Evolutionary conservation across 495 filamentous ascomycete genomes (phyloP).

Genomic region (Aspergillus hancockii): DNA sequence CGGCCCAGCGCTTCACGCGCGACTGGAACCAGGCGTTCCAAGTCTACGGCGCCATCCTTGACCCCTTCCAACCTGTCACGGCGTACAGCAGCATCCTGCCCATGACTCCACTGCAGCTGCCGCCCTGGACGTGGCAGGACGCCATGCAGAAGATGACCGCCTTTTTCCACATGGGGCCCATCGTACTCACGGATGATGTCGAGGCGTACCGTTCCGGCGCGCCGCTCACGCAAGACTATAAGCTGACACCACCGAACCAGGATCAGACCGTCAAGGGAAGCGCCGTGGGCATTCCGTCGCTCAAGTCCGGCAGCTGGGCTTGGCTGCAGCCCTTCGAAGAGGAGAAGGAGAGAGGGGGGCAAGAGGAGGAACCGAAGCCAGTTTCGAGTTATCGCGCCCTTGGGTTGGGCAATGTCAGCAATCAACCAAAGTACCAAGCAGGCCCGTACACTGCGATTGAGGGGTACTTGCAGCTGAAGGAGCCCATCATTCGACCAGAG

Average conservation of each 20-base stretch:
- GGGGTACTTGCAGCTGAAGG: conserved; percentile 44
- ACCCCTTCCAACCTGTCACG: conserved; percentile 48
- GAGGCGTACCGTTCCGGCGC: conserved; percentile 16
- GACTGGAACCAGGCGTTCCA: conserved; percentile 19
- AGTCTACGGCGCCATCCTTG: conserved; percentile 38
- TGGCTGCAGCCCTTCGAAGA: conserved; percentile 49
- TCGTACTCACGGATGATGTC: conserved; percentile 33
- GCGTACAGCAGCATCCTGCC: conserved; percentile 43
- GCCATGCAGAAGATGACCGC: conserved; percentile 47
- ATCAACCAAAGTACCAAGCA: conserved; percentile 30
- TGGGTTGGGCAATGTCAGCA: conserved; percentile 25
- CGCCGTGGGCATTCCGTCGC: conserved; percentile 16
- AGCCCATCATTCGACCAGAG: conserved; percentile 22
- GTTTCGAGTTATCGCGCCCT: conserved; percentile 23
- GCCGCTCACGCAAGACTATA: background rate
- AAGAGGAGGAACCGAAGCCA: background rate
- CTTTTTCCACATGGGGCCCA: conserved; percentile 47
- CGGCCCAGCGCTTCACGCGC: background rate
- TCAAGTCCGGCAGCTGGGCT: conserved; percentile 33
- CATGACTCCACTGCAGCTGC: conserved; percentile 31
- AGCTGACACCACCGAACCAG: background rate
- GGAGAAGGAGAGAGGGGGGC: background rate
- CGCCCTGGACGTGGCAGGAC: conserved; percentile 42
- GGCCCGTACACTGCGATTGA: conserved; percentile 46
- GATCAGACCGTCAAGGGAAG: conserved; percentile 1